Conservation (phyloP, 1,139 yeast genomes). For the Yarrowia galli region DNA sequence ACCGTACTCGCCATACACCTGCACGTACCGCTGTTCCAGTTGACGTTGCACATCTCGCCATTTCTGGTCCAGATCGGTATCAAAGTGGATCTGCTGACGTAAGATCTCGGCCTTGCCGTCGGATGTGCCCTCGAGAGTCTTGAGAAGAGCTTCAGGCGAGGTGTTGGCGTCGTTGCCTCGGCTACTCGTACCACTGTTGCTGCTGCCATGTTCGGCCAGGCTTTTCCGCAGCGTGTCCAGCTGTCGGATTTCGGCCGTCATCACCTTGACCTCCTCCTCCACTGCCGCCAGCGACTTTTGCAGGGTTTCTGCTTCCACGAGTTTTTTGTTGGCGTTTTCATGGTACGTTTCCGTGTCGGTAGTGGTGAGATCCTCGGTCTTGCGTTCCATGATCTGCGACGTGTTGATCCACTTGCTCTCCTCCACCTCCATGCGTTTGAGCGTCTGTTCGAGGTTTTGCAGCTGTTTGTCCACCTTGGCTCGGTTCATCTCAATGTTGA, state of each 20-base stretch:
- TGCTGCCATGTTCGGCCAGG: slow-evolving; percentile 8
- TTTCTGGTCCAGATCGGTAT: slow-evolving; percentile 46
- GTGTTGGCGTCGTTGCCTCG: background rate
- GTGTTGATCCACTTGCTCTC: slow-evolving; percentile 39
- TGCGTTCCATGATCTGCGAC: slow-evolving; percentile 40
- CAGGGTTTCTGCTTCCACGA: slow-evolving; percentile 44
- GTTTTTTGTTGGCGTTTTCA: slow-evolving; percentile 54
- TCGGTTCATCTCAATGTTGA: slow-evolving; percentile 52
- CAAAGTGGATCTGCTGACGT: slow-evolving; percentile 42
- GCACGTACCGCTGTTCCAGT: slow-evolving; percentile 50
- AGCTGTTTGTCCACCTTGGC: slow-evolving; percentile 48
- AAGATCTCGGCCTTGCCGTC: slow-evolving; percentile 40
- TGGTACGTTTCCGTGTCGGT: slow-evolving; percentile 46
- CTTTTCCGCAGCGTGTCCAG: background rate
- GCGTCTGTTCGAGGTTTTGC: slow-evolving; percentile 44
- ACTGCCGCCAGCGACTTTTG: slow-evolving; percentile 43
- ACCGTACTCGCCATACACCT: slow-evolving; percentile 45
- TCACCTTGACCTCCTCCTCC: slow-evolving; percentile 43
- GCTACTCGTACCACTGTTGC: too few species aligned
- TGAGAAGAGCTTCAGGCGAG: background rate
- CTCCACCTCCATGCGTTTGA: slow-evolving; percentile 42
- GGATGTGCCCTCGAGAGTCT: slow-evolving; percentile 2
- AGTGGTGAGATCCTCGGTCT: slow-evolving; percentile 43
- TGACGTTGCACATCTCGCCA: slow-evolving; percentile 50
- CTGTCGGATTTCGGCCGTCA: slow-evolving; percentile 40